A percentile compares a stretch with the other conserved stretches of the same genome.
phyloP scores from a whole-genome alignment of 1,284 basidiomycete genomes.

The Rhodotorula glutinis region DNA sequence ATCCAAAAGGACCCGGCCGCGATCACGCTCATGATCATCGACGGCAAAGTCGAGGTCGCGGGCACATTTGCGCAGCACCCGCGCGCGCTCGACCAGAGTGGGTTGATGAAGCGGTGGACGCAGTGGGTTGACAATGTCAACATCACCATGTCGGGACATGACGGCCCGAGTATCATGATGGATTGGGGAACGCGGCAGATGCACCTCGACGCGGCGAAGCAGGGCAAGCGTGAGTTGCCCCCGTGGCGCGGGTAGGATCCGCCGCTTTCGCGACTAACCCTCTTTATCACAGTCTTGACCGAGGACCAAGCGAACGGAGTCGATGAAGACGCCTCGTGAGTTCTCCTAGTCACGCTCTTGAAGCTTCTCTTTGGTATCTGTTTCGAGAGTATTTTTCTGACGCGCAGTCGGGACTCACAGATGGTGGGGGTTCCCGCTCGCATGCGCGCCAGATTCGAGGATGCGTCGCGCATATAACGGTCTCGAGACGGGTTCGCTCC shows the following conservation, averaged over 20 bases:
- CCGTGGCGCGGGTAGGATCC: not conserved
- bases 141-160: slow-evolving; percentile 39
- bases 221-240: slow-evolving; percentile 48
- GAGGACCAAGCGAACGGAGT: slow-evolving; percentile 47
- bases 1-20: slow-evolving; percentile 31
- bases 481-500: slow-evolving; percentile 38
- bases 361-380: too few relatives aligned
- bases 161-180: slow-evolving; percentile 41
- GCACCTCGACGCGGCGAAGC: slow-evolving; percentile 45
- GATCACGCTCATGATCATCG: slow-evolving; percentile 42
- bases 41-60: slow-evolving; percentile 35
- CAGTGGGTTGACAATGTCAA: slow-evolving; percentile 34
- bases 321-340: slow-evolving; percentile 44
- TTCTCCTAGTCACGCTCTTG: not conserved
- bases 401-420: slow-evolving; percentile 15
- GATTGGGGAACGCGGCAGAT: slow-evolving; percentile 13
- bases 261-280: not conserved
- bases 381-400: not conserved
- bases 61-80: slow-evolving; percentile 38
- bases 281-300: slow-evolving; percentile 46
- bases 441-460: slow-evolving; percentile 43
- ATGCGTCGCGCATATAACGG: slow-evolving; percentile 42
- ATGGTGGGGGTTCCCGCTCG: slow-evolving; percentile 44
- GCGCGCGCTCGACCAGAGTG: slow-evolving; percentile 41
- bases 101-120: slow-evolving; percentile 40